A percentile compares a stretch with the other conserved stretches of the same genome.
Conservation (phyloP, 2,329 filamentous ascomycete species). For the Pseudocercospora cruenta region DNA sequence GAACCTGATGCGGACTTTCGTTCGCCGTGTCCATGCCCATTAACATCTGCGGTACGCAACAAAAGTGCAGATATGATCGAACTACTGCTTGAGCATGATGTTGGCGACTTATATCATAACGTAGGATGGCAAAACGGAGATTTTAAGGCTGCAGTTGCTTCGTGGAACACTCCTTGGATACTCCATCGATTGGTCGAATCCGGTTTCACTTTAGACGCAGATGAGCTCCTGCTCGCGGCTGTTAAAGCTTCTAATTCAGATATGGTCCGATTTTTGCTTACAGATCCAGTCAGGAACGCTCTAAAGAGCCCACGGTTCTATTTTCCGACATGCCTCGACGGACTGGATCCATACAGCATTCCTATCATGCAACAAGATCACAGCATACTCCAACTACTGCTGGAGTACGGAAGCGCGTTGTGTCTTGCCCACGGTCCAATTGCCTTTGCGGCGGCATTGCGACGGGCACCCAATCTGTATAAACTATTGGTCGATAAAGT, state of each 20-base stretch:
- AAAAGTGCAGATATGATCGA: not conserved
- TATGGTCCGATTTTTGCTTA: too few species aligned
- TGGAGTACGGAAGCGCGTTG: not conserved
- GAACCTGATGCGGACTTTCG: not conserved
- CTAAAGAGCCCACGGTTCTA: too few species aligned
- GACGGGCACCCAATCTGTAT: not conserved
- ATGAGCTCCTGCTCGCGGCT: too few species aligned
- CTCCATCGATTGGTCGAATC: not conserved
- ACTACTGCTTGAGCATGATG: not conserved
- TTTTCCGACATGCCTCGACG: too few species aligned
- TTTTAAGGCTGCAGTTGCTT: not conserved
- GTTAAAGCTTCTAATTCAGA: too few species aligned
- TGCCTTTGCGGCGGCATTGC: not conserved
- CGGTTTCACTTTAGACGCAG: too few species aligned
- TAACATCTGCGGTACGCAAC: not conserved
- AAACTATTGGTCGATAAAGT: not conserved
- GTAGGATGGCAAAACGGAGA: not conserved
- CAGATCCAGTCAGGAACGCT: too few species aligned
- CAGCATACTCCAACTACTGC: not conserved
- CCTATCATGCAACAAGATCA: not conserved
- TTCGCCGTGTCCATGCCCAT: not conserved
- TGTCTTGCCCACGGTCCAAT: not conserved
- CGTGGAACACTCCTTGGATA: not conserved
- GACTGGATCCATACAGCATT: too few species aligned
- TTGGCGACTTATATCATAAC: not conserved